phyloP scores from a whole-genome alignment of 441 rosid genomes.

The Hura crepitans region DNA sequence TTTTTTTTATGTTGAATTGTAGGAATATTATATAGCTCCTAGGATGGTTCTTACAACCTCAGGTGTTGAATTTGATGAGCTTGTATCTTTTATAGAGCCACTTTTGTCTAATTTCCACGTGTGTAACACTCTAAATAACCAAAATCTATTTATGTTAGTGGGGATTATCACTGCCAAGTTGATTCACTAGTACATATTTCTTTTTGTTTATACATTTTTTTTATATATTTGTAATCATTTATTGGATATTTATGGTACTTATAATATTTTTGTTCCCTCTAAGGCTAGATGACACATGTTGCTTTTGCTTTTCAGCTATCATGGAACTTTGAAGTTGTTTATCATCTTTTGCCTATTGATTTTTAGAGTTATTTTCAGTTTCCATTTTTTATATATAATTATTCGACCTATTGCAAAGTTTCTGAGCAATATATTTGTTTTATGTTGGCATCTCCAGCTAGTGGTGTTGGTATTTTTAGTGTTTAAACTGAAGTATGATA shows the following conservation, averaged over 20 bases:
- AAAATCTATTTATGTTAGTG: constrained; percentile 76
- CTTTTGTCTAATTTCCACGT: constrained; percentile 63
- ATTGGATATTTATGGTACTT: constrained; percentile 8
- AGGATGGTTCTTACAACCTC: constrained; percentile 85
- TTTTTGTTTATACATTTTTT: background rate
- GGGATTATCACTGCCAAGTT: constrained; percentile 78
- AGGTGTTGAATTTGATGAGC: constrained; percentile 75
- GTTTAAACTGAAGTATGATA: background rate
- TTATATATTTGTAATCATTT: background rate
- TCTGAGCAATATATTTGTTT: no score
- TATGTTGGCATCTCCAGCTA: background rate
- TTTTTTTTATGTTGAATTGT: constrained; percentile 28
- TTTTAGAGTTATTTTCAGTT: no score
- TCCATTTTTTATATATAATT: no score
- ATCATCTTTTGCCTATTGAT: no score
- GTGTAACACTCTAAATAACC: constrained; percentile 45
- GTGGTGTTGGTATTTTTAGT: background rate
- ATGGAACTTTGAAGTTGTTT: no score
- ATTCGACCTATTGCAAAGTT: no score
- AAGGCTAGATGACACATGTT: constrained; percentile 41
- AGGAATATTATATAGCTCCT: constrained; percentile 78
- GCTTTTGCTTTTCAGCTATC: no score
- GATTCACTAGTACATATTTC: constrained; percentile 59
- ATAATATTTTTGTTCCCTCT: background rate
- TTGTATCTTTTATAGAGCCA: constrained; percentile 69